These are phyloP conservation scores for Lunularia cruciata DNA, from an alignment of 225 moss, liverwort and hornwort genomes.

Conservation along the genomic window DNA sequence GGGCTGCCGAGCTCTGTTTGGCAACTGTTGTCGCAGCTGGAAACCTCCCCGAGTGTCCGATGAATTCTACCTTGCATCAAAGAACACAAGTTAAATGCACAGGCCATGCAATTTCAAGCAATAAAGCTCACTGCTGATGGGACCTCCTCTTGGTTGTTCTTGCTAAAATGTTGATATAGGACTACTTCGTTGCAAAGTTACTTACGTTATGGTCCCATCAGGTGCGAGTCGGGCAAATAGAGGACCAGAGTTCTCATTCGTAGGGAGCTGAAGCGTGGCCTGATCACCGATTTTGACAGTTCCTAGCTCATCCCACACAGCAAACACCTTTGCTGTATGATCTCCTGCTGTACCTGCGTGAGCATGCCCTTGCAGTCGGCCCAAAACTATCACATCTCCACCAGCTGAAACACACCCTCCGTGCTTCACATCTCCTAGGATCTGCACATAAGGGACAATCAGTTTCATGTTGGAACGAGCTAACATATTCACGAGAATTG, in stretches of 20 bases:
- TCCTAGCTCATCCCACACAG: constrained; percentile 48
- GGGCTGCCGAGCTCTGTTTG: background rate
- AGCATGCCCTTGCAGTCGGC: constrained; percentile 62
- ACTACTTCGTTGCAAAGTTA: background rate
- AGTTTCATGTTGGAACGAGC: background rate
- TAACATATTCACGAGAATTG: background rate
- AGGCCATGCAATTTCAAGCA: constrained; percentile 9
- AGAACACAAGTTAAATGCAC: background rate
- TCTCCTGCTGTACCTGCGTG: constrained; percentile 62
- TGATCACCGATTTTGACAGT: constrained; percentile 53
- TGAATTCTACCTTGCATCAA: constrained; percentile 54
- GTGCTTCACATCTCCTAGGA: constrained; percentile 64
- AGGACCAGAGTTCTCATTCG: constrained; percentile 31
- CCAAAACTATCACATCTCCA: constrained; percentile 77
- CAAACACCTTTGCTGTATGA: constrained; percentile 55
- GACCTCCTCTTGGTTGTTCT: background rate
- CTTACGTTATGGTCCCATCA: constrained; percentile 48
- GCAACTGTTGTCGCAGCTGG: constrained; percentile 12
- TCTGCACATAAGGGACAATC: constrained; percentile 29
- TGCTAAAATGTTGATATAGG: background rate
- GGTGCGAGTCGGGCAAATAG: constrained; percentile 53
- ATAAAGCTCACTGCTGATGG: background rate
- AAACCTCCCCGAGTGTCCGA: constrained; percentile 46
- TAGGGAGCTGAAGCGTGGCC: constrained; percentile 25
- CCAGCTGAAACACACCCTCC: constrained; percentile 64